Evolutionary conservation across 495 filamentous ascomycete species (phyloP).

Genomic region (Penicillium riverlandense): DNA sequence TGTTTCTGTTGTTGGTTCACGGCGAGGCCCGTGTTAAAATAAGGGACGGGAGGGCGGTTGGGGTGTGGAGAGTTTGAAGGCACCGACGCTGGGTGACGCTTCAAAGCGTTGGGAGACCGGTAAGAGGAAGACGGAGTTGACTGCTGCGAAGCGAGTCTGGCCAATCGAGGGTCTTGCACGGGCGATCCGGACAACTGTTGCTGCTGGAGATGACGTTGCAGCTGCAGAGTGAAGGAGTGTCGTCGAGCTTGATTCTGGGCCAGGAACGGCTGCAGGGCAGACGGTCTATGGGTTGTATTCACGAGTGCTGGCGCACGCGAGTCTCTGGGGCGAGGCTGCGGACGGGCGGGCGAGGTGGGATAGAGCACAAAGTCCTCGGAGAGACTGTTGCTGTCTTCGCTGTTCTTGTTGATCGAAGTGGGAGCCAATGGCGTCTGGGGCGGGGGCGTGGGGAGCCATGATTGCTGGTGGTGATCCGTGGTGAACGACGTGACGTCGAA

Average conservation of each 20-base stretch:
- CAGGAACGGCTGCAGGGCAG: slow-evolving; percentile 26
- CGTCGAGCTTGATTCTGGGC: slow-evolving; percentile 28
- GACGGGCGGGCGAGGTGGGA: slow-evolving; percentile 19
- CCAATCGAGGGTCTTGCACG: too few species aligned
- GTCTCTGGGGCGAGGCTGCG: slow-evolving; percentile 30
- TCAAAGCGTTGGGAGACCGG: slow-evolving; percentile 37
- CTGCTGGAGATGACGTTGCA: slow-evolving; percentile 30
- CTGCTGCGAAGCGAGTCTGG: slow-evolving; percentile 5
- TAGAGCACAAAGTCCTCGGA: slow-evolving; percentile 44
- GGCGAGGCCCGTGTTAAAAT: slow-evolving; percentile 37
- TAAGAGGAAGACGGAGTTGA: slow-evolving; percentile 35
- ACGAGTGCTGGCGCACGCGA: slow-evolving; percentile 26
- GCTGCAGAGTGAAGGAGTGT: slow-evolving; percentile 28
- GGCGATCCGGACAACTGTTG: neutral
- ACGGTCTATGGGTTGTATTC: slow-evolving; percentile 34
- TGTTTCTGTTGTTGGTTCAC: slow-evolving; percentile 21
- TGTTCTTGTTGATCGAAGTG: slow-evolving; percentile 37
- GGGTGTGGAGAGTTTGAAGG: slow-evolving; percentile 28
- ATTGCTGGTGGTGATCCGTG: slow-evolving; percentile 56
- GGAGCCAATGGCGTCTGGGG: slow-evolving; percentile 37
- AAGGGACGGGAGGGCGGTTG: slow-evolving; percentile 47
- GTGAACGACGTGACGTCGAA: slow-evolving; percentile 54
- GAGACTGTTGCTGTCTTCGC: slow-evolving; percentile 33
- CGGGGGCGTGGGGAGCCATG: slow-evolving; percentile 56
- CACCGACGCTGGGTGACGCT: slow-evolving; percentile 27